phyloP scores from a whole-genome alignment of 352 stramenopile species.

The Pythium myriotylum region DNA sequence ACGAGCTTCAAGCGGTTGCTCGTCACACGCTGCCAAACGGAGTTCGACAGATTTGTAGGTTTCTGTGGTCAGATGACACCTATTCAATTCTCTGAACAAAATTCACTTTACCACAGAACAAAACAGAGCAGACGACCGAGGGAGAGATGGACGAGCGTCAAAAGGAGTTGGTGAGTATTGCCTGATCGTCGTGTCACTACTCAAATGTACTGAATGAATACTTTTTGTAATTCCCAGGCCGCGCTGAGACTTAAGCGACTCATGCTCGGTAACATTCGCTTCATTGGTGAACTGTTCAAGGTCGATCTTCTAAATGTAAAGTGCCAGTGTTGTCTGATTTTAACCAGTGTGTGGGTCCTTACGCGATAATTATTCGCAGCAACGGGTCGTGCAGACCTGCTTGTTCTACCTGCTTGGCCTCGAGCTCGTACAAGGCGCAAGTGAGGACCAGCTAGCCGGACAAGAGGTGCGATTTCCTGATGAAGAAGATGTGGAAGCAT shows the following conservation, averaged over 20 bases:
- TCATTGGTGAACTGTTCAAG: conserved; percentile 89
- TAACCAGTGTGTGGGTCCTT: too few species aligned
- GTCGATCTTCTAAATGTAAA: conserved; percentile 80
- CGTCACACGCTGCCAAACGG: conserved; percentile 73
- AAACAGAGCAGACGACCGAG: conserved; percentile 35
- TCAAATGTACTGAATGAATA: too few species aligned
- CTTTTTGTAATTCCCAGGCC: too few species aligned
- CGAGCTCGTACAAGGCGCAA: conserved; percentile 53
- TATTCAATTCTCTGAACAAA: background rate
- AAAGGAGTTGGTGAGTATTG: conserved; percentile 54
- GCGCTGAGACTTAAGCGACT: conserved; percentile 67
- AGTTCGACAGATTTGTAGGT: conserved; percentile 80
- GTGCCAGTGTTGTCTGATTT: background rate
- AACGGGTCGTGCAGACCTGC: conserved; percentile 74
- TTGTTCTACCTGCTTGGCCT: conserved; percentile 83
- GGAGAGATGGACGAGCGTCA: conserved; percentile 45
- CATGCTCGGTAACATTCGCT: conserved; percentile 90
- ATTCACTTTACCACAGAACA: conserved; percentile 37
- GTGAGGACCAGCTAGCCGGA: conserved; percentile 49
- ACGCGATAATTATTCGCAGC: conserved; percentile 26
- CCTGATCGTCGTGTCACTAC: background rate
- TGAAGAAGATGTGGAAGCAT: conserved; percentile 81
- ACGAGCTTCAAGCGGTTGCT: conserved; percentile 79
- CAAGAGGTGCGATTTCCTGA: conserved; percentile 80
- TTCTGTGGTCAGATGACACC: background rate